These are phyloP conservation scores for Leersia perrieri DNA, from an alignment of 176 grass and related monocot species.

Conservation along the genomic window DNA sequence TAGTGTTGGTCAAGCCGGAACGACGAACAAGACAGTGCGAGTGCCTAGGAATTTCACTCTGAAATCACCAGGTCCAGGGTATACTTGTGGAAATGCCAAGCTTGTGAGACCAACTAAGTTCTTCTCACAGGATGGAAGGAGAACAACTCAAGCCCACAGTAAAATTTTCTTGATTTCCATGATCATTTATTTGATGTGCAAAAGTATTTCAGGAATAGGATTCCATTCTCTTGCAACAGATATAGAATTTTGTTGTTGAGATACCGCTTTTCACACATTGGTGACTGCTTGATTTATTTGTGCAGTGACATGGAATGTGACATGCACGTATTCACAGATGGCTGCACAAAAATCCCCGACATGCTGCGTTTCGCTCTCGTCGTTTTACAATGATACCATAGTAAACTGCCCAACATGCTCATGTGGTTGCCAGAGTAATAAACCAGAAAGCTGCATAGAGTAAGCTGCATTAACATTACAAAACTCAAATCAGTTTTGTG, in stretches of 20 bases:
- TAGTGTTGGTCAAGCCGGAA: slow-evolving; percentile 67
- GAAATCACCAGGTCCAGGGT: slow-evolving; percentile 56
- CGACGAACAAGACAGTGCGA: slow-evolving; percentile 51
- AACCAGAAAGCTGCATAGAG: slow-evolving; percentile 68
- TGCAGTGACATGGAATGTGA: slow-evolving; percentile 84
- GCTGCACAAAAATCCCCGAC: slow-evolving; percentile 54
- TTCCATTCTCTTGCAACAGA: background rate
- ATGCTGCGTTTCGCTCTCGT: slow-evolving; percentile 77
- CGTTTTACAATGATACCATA: slow-evolving; percentile 85
- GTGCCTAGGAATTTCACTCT: slow-evolving; percentile 58
- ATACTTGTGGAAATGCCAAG: slow-evolving; percentile 65
- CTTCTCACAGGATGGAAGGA: slow-evolving; percentile 55
- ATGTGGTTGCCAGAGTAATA: slow-evolving; percentile 73
- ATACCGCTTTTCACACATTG: background rate
- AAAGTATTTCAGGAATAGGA: background rate
- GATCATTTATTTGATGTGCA: background rate
- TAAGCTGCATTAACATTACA: slow-evolving; percentile 38
- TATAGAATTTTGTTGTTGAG: background rate
- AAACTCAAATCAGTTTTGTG: background rate
- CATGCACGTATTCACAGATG: slow-evolving; percentile 78
- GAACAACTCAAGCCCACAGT: slow-evolving; percentile 67
- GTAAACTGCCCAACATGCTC: slow-evolving; percentile 69
- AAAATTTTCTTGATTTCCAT: background rate
- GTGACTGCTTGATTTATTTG: slow-evolving; percentile 8
- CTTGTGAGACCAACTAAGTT: slow-evolving; percentile 60